Evolutionary conservation across 345 rosid genomes (phyloP), one percentile per base, ranked within the genome.

Genomic region (Arabis hirsuta): DNA sequence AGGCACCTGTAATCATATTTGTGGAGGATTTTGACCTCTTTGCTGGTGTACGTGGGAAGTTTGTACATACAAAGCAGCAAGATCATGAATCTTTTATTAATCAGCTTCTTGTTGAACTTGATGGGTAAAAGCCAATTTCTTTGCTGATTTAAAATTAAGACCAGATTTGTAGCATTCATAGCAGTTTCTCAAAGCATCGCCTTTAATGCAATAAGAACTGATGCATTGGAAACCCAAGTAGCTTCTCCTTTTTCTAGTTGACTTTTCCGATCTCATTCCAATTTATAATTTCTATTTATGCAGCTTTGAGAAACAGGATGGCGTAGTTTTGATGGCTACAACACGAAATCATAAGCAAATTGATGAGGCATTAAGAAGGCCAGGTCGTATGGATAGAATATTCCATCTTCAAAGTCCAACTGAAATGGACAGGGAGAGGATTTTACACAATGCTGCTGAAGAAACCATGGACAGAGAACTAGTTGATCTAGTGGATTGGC

Each of bases 231-330:
- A 56, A 71, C 16, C 67, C 32, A 38, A 32, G 42, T 61, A 65
- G 38, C 54, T 65, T 69, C 43, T 71, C 54, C 59, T 32, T 46
- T 53, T 16, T 20, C 41, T 55, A 64, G 29, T 32, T 71, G 73
- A 62, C 31, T 2, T 51, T 58, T 73, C 22, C 41, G 61, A 39
- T 73, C 53, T 2, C 19, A 51, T 19, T 59, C 67, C 20, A 52
- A 38, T 60, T 57, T 61, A 26, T 61, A 65, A 46, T 50, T 8
- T 22, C 47, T 39, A 51, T 10, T 71, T 73, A 12, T 73, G 68
- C 88, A 92, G 98, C 58, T 92, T 92, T 82, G 92, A 90, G 90
- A 92, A 88, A 79, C 98, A 92, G 79, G 98, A 92, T 77, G 98
- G 98, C 27, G 98, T 92, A 82, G 91, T 92, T 82, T 81, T 92